A percentile compares a stretch with the other conserved stretches of the same genome.
These are phyloP conservation scores for Asterionellopsis glacialis DNA, from an alignment of 108 stramenopile genomes.

Conservation along the genomic window DNA sequence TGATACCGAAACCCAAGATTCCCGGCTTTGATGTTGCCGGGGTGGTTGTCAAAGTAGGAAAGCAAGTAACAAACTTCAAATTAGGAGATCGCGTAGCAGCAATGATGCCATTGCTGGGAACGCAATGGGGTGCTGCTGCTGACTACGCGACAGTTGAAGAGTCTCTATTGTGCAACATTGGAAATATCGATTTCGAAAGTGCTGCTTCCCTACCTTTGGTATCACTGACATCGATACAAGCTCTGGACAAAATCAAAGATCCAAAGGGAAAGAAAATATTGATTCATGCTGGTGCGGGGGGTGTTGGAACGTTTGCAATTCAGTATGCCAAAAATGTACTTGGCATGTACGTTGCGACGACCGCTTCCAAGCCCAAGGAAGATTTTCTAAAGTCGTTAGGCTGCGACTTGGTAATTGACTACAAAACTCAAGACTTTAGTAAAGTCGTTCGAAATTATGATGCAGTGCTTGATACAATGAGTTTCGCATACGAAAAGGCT, in stretches of 20 bases:
- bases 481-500: constrained; percentile 22
- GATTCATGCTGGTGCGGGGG: constrained; percentile 38
- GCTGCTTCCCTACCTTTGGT: constrained; percentile 30
- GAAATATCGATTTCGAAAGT: constrained; percentile 1
- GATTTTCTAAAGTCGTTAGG: constrained; percentile 17
- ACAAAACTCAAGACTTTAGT: constrained; percentile 13
- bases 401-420: constrained; percentile 25
- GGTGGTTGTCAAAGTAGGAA: constrained; percentile 16
- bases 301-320: constrained; percentile 31
- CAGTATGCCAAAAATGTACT: constrained; percentile 36
- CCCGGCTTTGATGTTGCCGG: constrained; percentile 29
- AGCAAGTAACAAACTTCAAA: constrained; percentile 12
- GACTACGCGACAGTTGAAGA: constrained; percentile 24
- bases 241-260: background rate
- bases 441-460: constrained; percentile 19
- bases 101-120: constrained; percentile 21
- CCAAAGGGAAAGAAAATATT: constrained; percentile 9
- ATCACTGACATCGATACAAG: constrained; percentile 28
- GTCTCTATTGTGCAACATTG: background rate
- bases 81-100: constrained; percentile 33
- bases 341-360: constrained; percentile 16
- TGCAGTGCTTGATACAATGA: constrained; percentile 32
- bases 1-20: constrained; percentile 30
- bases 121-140: constrained; percentile 24
- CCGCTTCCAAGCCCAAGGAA: constrained; percentile 17